A percentile compares a stretch with the other conserved stretches of the same genome.
Conservation (phyloP, 1,139 yeast genomes). For the Kluyveromyces sp. region DNA sequence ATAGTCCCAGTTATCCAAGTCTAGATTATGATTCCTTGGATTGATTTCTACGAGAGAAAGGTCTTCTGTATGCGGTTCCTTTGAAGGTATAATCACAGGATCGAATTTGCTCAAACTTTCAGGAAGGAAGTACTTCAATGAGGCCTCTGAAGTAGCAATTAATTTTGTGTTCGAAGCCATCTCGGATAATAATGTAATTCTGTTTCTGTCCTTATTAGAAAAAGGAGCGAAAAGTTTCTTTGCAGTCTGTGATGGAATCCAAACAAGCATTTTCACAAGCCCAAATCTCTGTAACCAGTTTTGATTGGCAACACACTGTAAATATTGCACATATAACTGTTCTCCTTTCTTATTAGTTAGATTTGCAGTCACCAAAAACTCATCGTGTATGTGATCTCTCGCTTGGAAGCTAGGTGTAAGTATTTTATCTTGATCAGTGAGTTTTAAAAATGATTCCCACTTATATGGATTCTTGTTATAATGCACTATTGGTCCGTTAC, state of each 20-base stretch:
- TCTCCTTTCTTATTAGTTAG: conserved; percentile 54
- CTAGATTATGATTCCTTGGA: conserved; percentile 40
- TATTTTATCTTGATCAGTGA: conserved; percentile 38
- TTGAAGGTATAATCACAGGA: conserved; percentile 19
- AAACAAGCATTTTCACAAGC: conserved; percentile 58
- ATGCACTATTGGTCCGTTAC: conserved; percentile 19
- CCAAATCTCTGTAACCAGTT: conserved; percentile 78
- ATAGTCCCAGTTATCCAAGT: conserved; percentile 56
- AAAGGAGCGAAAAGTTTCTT: conserved; percentile 50
- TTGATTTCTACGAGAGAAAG: conserved; percentile 47
- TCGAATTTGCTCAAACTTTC: conserved; percentile 15
- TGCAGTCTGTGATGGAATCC: conserved; percentile 55
- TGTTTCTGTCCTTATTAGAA: conserved; percentile 40
- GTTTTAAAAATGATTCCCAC: conserved; percentile 50
- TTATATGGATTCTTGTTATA: conserved; percentile 42
- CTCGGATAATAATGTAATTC: conserved; percentile 55
- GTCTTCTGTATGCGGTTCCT: conserved; percentile 8
- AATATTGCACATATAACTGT: conserved; percentile 67
- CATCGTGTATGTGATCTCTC: conserved; percentile 47
- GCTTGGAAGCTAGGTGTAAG: conserved; percentile 37
- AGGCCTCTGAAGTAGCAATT: conserved; percentile 39
- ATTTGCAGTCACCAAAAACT: conserved; percentile 59
- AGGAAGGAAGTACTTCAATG: conserved; percentile 14
- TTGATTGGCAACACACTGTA: conserved; percentile 56
- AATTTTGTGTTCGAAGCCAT: conserved; percentile 47